Conservation (phyloP, 1,284 basidiomycete genomes). For the Ceratobasidium theobromae region DNA sequence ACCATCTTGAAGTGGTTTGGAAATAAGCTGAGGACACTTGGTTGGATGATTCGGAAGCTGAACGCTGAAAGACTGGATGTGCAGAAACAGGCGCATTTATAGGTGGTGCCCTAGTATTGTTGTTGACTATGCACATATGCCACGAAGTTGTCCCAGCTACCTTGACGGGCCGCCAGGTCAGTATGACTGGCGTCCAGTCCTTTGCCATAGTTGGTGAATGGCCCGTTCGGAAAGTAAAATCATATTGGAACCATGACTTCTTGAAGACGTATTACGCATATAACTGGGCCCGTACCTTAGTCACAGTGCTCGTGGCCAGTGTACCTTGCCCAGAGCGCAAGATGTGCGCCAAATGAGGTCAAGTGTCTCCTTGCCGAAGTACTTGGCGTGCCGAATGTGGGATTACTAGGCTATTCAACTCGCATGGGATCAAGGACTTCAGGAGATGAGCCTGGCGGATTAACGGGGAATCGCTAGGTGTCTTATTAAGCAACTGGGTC, state of each 20-base stretch:
- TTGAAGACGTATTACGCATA: neutral
- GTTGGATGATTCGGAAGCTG: neutral
- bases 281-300: neutral
- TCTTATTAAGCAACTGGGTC: no score
- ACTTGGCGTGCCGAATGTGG: no score
- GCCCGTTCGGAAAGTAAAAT: neutral
- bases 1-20: slow-evolving; percentile 5
- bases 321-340: neutral
- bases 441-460: no score
- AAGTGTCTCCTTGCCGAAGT: neutral
- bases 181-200: neutral
- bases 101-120: neutral
- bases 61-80: neutral
- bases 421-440: no score
- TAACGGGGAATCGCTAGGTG: no score
- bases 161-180: neutral
- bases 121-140: no score
- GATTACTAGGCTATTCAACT: no score
- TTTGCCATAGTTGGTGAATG: neutral
- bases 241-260: neutral
- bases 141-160: neutral
- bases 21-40: neutral
- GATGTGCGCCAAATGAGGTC: neutral
- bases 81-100: neutral
- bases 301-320: neutral